Evolutionary conservation across 164 flowering plant genomes (phyloP).

Genomic region (Magnolia sinica): DNA sequence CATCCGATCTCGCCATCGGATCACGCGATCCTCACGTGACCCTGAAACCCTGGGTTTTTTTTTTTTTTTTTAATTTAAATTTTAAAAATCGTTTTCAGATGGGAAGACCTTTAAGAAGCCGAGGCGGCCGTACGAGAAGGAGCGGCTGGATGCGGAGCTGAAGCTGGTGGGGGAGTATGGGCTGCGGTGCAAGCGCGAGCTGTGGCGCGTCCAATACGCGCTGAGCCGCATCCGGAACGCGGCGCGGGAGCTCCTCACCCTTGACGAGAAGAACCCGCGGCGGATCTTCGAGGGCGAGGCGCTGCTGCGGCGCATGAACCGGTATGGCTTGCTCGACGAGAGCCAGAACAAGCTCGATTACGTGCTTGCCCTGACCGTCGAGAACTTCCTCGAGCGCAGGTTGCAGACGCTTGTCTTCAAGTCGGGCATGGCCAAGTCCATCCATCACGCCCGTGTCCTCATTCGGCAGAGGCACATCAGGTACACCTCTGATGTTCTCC

Average conservation of each 20-base stretch:
- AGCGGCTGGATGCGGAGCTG: conserved; percentile 64
- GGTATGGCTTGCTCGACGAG: conserved; percentile 58
- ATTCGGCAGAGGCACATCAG: conserved; percentile 68
- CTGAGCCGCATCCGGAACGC: conserved; percentile 54
- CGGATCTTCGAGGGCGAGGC: conserved; percentile 64
- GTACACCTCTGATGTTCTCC: conserved; percentile 18
- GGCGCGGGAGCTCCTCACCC: conserved; percentile 44
- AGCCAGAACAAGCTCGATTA: conserved; percentile 71
- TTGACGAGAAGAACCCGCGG: conserved; percentile 16
- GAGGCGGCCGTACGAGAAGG: conserved; percentile 63
- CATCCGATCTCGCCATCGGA: neutral
- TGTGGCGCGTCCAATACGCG: conserved; percentile 64
- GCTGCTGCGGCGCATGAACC: conserved; percentile 57
- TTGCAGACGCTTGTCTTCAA: conserved; percentile 62
- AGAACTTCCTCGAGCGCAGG: conserved; percentile 64
- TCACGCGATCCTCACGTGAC: neutral
- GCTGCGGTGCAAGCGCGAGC: conserved; percentile 54
- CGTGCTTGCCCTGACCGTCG: conserved; percentile 61
- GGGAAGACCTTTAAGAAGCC: conserved; percentile 72
- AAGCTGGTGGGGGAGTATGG: conserved; percentile 66
- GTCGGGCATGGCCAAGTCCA: conserved; percentile 68
- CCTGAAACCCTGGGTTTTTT: neutral
- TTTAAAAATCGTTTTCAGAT: conserved; percentile 23
- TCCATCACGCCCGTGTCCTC: conserved; percentile 65
- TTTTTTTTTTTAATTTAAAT: no score